phyloP scores from a whole-genome alignment of 2,329 filamentous ascomycete genomes.

The Cordyceps militaris region DNA sequence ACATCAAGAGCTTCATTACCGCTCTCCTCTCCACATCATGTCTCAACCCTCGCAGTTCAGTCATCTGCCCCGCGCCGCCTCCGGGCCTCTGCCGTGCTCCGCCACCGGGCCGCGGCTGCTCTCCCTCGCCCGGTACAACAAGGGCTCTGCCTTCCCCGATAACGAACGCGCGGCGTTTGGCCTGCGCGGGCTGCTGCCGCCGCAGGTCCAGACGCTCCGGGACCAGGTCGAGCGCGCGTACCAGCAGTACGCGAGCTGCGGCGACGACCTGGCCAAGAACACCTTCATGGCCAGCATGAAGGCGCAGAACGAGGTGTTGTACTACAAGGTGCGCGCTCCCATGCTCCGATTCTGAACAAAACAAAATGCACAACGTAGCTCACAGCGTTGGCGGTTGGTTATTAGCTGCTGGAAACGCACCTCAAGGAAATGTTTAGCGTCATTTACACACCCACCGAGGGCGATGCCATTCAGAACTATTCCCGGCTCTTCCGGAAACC shows the following conservation, averaged over 20 bases:
- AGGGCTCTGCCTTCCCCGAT: slow-evolving; percentile 68
- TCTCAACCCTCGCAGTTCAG: not conserved
- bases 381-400: too few species aligned
- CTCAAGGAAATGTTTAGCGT: slow-evolving; percentile 82
- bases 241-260: slow-evolving; percentile 61
- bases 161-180: slow-evolving; percentile 64
- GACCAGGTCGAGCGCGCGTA: slow-evolving; percentile 74
- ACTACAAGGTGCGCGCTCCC: slow-evolving; percentile 43
- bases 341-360: not conserved
- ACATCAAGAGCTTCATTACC: too few species aligned
- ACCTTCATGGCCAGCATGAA: slow-evolving; percentile 82
- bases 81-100: not conserved
- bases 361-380: too few species aligned
- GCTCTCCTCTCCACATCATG: too few species aligned
- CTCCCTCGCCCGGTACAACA: slow-evolving; percentile 50
- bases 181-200: slow-evolving; percentile 66
- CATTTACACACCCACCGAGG: slow-evolving; percentile 89
- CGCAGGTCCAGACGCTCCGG: slow-evolving; percentile 65
- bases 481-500: slow-evolving; percentile 70
- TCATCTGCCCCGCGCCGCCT: not conserved
- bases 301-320: slow-evolving; percentile 78
- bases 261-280: slow-evolving; percentile 69
- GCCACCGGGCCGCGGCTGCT: not conserved
- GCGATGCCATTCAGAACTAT: slow-evolving; percentile 80
- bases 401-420: slow-evolving; percentile 64